Evolutionary conservation across 495 filamentous ascomycete species (phyloP), one percentile per base, ranked within the genome.

Genomic region (Penicillium argentinense): DNA sequence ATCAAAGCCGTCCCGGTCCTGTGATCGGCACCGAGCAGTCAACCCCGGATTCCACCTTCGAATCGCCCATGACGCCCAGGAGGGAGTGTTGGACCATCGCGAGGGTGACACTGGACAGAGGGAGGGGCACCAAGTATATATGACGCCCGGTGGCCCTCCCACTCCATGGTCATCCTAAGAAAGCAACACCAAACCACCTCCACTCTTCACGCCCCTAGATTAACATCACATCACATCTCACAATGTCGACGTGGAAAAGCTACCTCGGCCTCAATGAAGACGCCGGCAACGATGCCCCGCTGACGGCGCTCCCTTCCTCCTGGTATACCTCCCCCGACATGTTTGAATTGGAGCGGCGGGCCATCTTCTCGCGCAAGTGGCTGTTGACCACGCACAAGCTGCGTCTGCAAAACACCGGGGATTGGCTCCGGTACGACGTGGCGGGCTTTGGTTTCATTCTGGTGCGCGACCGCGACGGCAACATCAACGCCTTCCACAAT

Each of bases 401-500:
- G 25, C 67, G 78, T 29, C 59, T 81, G 9, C 42, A 48, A 26
- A 72, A 77, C 17, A 64, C 69, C 2, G 78, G 77, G 14, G 76
- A 81, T 54, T 81, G 63, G 45, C 51, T 79, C 9, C 59, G 55
- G 8, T 76, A 71, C 54, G 56, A 74, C 9, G 47, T 76, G 3
- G 74, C 76, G 16, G 73, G 72, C 13, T 80, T 70, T 53, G 54
- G 64, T 4, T 76, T 82, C 51, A 61, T 81, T 32, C 49, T 81
- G 4, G 63, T 71, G n/a, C 61, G 63, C 9, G 76, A 78, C 36
- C 73, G 73, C 26, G 52, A 75, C 8, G 72, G 69, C 25, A 64
- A 61, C 2, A 69, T 81, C 57, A 80, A 78, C 32, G 78, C 69
- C n/a, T 81, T 83, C 56, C 75, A 82, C 61, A 82, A 82, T 45